Evolutionary conservation across 257 asterid species (phyloP).

Genomic region (Lycium barbarum): DNA sequence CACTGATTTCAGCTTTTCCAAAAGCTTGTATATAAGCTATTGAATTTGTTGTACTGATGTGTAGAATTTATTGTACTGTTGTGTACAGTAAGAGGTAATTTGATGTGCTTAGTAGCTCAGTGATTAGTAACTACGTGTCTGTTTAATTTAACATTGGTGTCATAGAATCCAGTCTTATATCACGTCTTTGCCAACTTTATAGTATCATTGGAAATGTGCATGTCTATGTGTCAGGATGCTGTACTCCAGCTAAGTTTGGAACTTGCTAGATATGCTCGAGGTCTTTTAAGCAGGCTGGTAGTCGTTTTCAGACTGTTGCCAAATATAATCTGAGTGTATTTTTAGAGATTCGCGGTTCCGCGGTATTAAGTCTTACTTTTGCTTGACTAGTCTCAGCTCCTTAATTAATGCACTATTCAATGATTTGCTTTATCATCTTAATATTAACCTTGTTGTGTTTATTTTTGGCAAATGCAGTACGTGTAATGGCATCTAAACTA

Average conservation of each 20-base stretch:
- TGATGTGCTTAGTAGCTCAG: constrained; percentile 3
- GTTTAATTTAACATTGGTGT: not conserved
- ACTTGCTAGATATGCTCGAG: constrained; percentile 26
- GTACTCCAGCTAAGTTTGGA: not conserved
- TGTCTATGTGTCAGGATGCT: not conserved
- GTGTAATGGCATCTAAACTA: not conserved
- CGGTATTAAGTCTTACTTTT: constrained; percentile 12
- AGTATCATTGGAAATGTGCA: not conserved
- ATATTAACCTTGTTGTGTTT: not conserved
- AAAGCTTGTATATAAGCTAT: not conserved
- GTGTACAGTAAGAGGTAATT: constrained; percentile 8
- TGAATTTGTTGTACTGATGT: not conserved
- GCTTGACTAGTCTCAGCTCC: not conserved
- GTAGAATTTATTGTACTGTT: constrained; percentile 5
- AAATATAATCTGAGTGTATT: not conserved
- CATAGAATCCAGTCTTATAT: constrained; percentile 18
- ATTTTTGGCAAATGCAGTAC: not conserved
- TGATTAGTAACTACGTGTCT: constrained; percentile 1
- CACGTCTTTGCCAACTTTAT: not conserved
- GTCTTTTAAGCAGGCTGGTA: constrained; percentile 4
- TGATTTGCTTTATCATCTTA: not conserved
- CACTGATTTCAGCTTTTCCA: not conserved
- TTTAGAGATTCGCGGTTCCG: not conserved
- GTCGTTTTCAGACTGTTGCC: not conserved
- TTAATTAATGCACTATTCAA: constrained; percentile 16